Percentiles rank a stretch among this genome's conserved stretches.
Conservation (phyloP, 306 rosid genomes). For the Lotus japonicus region DNA sequence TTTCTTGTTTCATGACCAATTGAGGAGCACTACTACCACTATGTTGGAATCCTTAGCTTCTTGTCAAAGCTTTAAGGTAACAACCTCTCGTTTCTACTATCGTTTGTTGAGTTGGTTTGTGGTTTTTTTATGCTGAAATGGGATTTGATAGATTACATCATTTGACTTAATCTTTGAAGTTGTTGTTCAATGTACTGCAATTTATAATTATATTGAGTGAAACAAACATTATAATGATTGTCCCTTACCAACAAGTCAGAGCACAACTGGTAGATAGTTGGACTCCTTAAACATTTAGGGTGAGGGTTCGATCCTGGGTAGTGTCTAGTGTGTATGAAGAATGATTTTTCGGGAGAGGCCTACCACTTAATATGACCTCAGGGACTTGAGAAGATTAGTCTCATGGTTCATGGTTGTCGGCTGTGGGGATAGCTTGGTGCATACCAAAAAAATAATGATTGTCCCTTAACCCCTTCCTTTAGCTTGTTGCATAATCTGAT, state of each 20-base stretch:
- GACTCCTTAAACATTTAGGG: too few relatives aligned
- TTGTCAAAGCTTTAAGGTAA: slow-evolving; percentile 68
- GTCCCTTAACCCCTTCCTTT: background rate
- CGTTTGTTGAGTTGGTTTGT: background rate
- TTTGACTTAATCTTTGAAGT: background rate
- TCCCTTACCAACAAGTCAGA: too few relatives aligned
- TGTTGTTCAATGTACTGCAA: background rate
- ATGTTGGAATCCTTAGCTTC: slow-evolving; percentile 63
- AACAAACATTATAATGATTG: background rate
- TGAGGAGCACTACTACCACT: slow-evolving; percentile 22
- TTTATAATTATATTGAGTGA: background rate
- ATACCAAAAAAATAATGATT: too few relatives aligned
- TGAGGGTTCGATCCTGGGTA: too few relatives aligned
- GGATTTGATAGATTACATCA: background rate
- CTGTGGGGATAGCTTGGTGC: too few relatives aligned
- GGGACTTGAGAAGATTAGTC: too few relatives aligned
- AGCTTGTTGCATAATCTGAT: background rate
- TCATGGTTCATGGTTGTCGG: too few relatives aligned
- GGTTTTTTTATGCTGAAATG: background rate
- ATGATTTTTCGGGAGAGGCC: too few relatives aligned
- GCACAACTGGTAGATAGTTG: too few relatives aligned
- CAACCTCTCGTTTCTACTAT: background rate
- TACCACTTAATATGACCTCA: too few relatives aligned
- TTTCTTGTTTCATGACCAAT: slow-evolving; percentile 34
- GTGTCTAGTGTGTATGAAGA: too few relatives aligned